Evolutionary conservation across 2,329 filamentous ascomycete genomes (phyloP).

Genomic region (Tolypocladium guangdongense): DNA sequence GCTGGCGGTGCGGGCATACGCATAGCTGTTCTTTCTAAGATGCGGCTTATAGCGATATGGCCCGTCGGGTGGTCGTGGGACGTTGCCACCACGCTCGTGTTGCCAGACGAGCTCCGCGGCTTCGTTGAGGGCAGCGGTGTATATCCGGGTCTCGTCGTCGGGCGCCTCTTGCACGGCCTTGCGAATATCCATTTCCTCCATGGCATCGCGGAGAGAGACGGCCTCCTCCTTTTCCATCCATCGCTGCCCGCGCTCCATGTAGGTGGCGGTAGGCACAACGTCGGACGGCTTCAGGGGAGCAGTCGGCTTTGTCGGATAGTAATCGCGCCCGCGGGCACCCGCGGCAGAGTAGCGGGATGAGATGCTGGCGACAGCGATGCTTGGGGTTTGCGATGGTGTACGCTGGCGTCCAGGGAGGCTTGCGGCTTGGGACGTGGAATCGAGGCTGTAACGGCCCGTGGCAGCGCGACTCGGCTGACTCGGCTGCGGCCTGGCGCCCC

Average conservation of each 20-base stretch:
- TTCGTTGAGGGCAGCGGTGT: conserved; percentile 62
- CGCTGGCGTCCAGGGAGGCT: conserved; percentile 14
- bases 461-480: conserved; percentile 19
- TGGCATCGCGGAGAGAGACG: conserved; percentile 55
- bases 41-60: conserved; percentile 60
- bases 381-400: conserved; percentile 23
- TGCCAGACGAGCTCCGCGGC: conserved; percentile 71
- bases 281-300: conserved; percentile 44
- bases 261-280: conserved; percentile 54
- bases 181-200: conserved; percentile 60
- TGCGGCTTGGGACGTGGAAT: conserved; percentile 14
- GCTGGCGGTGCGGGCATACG: conserved; percentile 52
- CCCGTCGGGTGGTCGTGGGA: conserved; percentile 45
- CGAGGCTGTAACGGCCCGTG: conserved; percentile 13
- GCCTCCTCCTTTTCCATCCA: conserved; percentile 78
- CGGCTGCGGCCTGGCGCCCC: conserved; percentile 57
- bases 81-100: conserved; percentile 48
- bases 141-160: conserved; percentile 52
- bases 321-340: conserved; percentile 36
- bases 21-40: conserved; percentile 60
- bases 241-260: conserved; percentile 62
- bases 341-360: conserved; percentile 39
- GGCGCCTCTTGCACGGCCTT: conserved; percentile 17
- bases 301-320: conserved; percentile 33
- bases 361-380: conserved; percentile 32